phyloP scores from a whole-genome alignment of 345 rosid species.

The Populus tremula region DNA sequence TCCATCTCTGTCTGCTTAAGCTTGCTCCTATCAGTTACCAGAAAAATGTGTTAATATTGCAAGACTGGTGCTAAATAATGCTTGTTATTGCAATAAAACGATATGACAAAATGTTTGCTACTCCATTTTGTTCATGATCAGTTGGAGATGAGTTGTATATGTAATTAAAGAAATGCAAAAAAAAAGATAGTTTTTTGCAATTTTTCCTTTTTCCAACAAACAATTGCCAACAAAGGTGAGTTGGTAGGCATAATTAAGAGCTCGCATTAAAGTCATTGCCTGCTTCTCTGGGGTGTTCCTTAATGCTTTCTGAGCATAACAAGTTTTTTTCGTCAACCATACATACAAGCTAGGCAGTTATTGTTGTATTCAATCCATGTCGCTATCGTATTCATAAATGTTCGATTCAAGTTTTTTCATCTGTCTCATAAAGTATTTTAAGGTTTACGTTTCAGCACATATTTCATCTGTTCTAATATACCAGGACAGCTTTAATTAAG shows the following conservation, averaged over 20 bases:
- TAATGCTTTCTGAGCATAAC: background rate
- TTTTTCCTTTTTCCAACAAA: conserved; percentile 14
- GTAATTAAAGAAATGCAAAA: background rate
- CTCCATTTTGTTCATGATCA: background rate
- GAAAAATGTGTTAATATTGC: background rate
- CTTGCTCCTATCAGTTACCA: conserved; percentile 60
- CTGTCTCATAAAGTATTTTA: background rate
- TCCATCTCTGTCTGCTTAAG: conserved; percentile 95
- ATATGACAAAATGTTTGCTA: background rate
- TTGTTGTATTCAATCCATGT: background rate
- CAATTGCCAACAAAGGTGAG: conserved; percentile 13
- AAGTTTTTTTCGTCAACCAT: background rate
- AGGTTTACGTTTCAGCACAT: background rate
- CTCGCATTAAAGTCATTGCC: conserved; percentile 5
- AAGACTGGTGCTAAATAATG: background rate
- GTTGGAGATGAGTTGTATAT: background rate
- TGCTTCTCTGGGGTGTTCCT: background rate
- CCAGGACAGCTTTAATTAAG: background rate
- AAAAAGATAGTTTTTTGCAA: background rate
- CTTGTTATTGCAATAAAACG: background rate
- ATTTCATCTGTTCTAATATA: background rate
- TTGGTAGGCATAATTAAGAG: conserved; percentile 6
- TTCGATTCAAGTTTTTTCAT: background rate
- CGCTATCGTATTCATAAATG: background rate
- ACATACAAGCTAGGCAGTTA: background rate